These are phyloP conservation scores for Monosporascus sp. DNA, from an alignment of 2,329 filamentous ascomycete genomes.

Conservation along the genomic window DNA sequence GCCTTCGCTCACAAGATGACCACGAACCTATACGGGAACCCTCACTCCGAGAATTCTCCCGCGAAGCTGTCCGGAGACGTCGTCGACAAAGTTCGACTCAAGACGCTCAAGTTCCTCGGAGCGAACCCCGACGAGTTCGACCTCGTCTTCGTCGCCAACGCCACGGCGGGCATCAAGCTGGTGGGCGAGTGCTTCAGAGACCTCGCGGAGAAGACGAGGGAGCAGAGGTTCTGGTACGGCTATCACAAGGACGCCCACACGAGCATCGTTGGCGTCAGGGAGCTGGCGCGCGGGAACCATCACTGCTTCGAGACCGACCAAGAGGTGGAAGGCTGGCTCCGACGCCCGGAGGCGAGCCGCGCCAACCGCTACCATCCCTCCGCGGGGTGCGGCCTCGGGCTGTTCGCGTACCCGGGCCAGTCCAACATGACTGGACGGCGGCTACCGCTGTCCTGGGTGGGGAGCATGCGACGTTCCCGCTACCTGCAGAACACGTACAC, in stretches of 20 bases:
- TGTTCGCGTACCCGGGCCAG: slow-evolving; percentile 63
- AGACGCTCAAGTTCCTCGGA: slow-evolving; percentile 51
- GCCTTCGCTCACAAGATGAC: slow-evolving; percentile 51
- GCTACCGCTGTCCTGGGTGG: slow-evolving; percentile 52
- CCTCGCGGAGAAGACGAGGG: slow-evolving; percentile 40
- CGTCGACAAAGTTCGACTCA: slow-evolving; percentile 50
- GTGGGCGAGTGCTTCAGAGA: slow-evolving; percentile 50
- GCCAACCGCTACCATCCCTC: slow-evolving; percentile 17
- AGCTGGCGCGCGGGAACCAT: slow-evolving; percentile 48
- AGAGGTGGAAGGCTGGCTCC: slow-evolving; percentile 40
- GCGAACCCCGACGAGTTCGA: slow-evolving; percentile 55
- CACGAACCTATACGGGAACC: slow-evolving; percentile 59
- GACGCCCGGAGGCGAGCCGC: slow-evolving; percentile 17
- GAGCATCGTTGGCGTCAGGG: slow-evolving; percentile 63
- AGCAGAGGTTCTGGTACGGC: slow-evolving; percentile 48
- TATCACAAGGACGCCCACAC: slow-evolving; percentile 59
- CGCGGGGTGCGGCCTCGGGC: slow-evolving; percentile 23
- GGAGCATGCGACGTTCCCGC: slow-evolving; percentile 27
- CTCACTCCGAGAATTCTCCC: slow-evolving; percentile 58
- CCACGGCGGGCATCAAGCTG: slow-evolving; percentile 85
- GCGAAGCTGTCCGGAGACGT: slow-evolving; percentile 51
- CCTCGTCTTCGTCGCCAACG: slow-evolving; percentile 81
- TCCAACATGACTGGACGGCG: slow-evolving; percentile 65
- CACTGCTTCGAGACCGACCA: slow-evolving; percentile 57
- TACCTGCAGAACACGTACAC: slow-evolving; percentile 40